Base-by-base conservation (phyloP, 257 asterid species). In the Lantana camara region DNA sequence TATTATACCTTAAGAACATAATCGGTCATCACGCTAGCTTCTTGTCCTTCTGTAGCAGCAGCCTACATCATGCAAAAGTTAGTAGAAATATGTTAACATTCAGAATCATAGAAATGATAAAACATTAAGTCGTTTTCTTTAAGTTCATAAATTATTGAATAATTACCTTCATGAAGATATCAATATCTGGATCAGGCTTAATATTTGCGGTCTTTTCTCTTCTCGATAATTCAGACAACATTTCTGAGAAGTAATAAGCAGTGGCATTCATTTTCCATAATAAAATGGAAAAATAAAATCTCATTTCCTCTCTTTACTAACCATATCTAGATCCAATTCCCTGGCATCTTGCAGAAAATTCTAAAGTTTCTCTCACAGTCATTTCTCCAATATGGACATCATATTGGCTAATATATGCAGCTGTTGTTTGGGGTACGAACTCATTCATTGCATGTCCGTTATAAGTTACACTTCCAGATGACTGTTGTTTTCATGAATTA, bases 121-220 rank as follows among this genome's bases (percentile, higher is more conserved):
- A n/a, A 24, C 35, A 51, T 19, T 14, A 8, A 1, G 20, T 51
- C 9, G 4, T 27, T 5, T 27, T 12, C 34, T 49, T 49, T 20
- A 49, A 19, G 6, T 49, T 21, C 55, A 11, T 20, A 17, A 21
- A 27, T 4, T 6, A 1, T 22, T 34, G 23, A 19, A n/a, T 64
- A 15, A 4, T 67, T 63, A 74, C 84, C 77, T 79, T 79, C 87
- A 82, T 82, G 73, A 75, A 75, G 56, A 82, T 65, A 52, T 82
- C 87, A 16, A 82, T 45, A 73, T 82, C 87, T 5, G 82, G 76
- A 37, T 82, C 87, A 32, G 87, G 87, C 73, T 72, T 78, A 37
- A 81, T 78, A n/a, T 61, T 61, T 0, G 82, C 84, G 8, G 45
- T 46, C 58, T 78, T 81, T 67, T 82, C 87, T 62, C 87, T 75